A percentile compares a stretch with the other conserved stretches of the same genome.
Evolutionary conservation across 2,329 filamentous ascomycete genomes (phyloP).

Genomic region (Bipolaris cookei): DNA sequence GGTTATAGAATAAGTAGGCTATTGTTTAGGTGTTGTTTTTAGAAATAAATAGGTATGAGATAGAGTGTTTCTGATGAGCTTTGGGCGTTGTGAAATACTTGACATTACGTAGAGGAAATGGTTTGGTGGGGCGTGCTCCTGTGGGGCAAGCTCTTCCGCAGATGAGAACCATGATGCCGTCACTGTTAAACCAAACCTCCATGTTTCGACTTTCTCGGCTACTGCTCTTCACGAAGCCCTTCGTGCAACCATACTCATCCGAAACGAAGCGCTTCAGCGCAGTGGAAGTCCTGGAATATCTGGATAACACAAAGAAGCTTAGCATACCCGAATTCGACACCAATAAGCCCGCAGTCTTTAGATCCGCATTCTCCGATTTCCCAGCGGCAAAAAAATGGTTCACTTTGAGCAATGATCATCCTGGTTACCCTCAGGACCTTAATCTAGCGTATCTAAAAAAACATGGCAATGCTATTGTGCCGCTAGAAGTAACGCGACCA

Average conservation of each 20-base stretch:
- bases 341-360: conserved; percentile 32
- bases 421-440: conserved; percentile 22
- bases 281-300: conserved; percentile 10
- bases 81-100: too few species aligned
- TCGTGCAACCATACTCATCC: background rate
- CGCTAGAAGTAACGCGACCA: conserved; percentile 63
- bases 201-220: conserved; percentile 3
- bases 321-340: conserved; percentile 24
- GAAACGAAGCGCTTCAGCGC: background rate
- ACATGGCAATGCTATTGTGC: conserved; percentile 59
- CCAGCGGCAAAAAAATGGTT: conserved; percentile 47
- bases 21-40: too few species aligned
- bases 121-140: too few species aligned
- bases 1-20: too few species aligned
- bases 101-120: too few species aligned
- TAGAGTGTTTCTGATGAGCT: too few species aligned
- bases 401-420: background rate
- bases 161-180: background rate
- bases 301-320: conserved; percentile 10
- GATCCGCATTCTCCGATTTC: conserved; percentile 24
- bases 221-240: background rate
- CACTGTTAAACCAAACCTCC: background rate
- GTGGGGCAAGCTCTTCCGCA: background rate
- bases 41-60: too few species aligned
- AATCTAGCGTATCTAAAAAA: conserved; percentile 39